Evolutionary conservation across 371 early-diverging fungal species (phyloP).

Genomic region (Actinomortierella wolfii): DNA sequence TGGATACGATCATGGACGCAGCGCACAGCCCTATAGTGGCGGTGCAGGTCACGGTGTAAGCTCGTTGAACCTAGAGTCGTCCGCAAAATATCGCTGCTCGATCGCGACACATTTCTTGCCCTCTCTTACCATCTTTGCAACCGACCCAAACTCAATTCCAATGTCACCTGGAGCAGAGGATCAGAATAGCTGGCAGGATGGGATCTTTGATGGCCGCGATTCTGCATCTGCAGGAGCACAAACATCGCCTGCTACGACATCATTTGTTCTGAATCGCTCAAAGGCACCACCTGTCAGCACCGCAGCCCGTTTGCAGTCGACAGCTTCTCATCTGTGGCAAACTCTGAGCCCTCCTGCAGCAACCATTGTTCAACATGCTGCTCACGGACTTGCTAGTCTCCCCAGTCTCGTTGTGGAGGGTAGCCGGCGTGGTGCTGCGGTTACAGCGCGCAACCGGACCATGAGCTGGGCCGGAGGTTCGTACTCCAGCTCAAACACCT

Average conservation of each 20-base stretch:
- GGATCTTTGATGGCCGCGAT: constrained; percentile 4
- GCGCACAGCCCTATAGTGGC: no score
- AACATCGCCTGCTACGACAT: constrained; percentile 1
- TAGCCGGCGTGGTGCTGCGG: constrained; percentile 39
- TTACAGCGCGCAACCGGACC: constrained; percentile 37
- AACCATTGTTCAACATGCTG: constrained; percentile 41
- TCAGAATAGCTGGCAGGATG: constrained; percentile 17
- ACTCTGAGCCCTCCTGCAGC: constrained; percentile 44
- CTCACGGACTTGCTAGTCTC: constrained; percentile 38
- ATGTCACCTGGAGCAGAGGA: constrained; percentile 20
- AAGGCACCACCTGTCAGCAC: constrained; percentile 46
- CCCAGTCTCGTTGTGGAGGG: constrained; percentile 40
- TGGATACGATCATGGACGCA: background rate
- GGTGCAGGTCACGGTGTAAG: no score
- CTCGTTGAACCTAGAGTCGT: no score
- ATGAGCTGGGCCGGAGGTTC: constrained; percentile 35
- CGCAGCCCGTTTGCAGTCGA: constrained; percentile 36
- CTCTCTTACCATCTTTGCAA: constrained; percentile 39
- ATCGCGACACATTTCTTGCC: constrained; percentile 40
- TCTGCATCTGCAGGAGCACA: no score
- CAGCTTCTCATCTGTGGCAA: constrained; percentile 38
- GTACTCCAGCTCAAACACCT: no score
- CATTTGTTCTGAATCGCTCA: constrained; percentile 35
- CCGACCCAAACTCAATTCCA: constrained; percentile 18
- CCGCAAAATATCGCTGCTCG: constrained; percentile 12